Conservation (phyloP, 2,329 filamentous ascomycete genomes). For the Cyphellophora europaea region DNA sequence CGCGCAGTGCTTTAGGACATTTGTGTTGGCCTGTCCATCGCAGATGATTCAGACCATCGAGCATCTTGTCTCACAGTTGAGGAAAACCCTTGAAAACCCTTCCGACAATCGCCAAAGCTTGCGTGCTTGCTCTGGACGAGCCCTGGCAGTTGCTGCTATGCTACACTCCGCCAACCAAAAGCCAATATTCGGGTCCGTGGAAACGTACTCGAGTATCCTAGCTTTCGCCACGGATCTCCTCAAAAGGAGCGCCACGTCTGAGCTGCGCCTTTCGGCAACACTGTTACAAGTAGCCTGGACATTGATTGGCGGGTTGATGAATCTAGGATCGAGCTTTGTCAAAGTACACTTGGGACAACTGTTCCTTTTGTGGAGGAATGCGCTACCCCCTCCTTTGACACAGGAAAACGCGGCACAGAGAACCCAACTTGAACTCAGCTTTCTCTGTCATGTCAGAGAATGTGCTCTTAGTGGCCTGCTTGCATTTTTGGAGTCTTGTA, state of each 20-base stretch:
- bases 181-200: constrained; percentile 86
- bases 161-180: constrained; percentile 82
- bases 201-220: constrained; percentile 85
- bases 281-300: constrained; percentile 99
- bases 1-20: constrained; percentile 73
- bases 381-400: constrained; percentile 83
- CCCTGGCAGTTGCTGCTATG: constrained; percentile 82
- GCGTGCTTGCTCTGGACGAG: constrained; percentile 77
- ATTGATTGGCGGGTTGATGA: constrained; percentile 91
- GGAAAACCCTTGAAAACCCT: constrained; percentile 65
- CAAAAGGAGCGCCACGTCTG: constrained; percentile 84
- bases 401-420: constrained; percentile 82
- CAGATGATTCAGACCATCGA: constrained; percentile 86
- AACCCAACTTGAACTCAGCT: constrained; percentile 80
- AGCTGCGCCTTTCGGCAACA: constrained; percentile 81
- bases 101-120: constrained; percentile 50
- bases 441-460: constrained; percentile 87
- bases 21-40: constrained; percentile 84
- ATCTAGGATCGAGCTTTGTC: constrained; percentile 92
- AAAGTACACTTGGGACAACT: constrained; percentile 96
- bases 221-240: constrained; percentile 85
- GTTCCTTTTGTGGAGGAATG: constrained; percentile 93
- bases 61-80: constrained; percentile 92
- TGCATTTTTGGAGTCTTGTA: constrained; percentile 89
- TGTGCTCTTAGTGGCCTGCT: constrained; percentile 86